Conservation (phyloP, 176 grass and related monocot genomes). For the Oryza coarctata region DNA sequence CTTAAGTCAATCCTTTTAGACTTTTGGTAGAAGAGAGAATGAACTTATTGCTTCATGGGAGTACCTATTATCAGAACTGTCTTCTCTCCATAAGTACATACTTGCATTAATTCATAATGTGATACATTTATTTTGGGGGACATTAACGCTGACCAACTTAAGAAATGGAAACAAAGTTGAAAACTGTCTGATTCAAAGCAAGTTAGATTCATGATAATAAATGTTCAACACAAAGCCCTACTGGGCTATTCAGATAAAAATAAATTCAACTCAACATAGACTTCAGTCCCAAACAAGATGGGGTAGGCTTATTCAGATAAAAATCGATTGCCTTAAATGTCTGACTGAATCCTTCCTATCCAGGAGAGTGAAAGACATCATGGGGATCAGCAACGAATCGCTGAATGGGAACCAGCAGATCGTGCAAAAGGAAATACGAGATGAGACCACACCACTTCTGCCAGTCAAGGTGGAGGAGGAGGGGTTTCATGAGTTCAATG, state of each 20-base stretch:
- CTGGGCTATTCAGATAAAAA: not conserved
- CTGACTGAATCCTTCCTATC: not conserved
- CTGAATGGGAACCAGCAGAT: not conserved
- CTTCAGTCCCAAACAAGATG: too few species aligned
- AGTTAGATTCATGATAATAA: not conserved
- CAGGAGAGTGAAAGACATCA: constrained; percentile 19
- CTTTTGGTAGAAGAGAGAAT: not conserved
- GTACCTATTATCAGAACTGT: not conserved
- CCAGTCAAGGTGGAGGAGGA: constrained; percentile 42
- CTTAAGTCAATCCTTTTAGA: not conserved
- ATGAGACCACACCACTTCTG: constrained; percentile 63
- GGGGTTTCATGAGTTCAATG: constrained; percentile 43
- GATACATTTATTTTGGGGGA: not conserved
- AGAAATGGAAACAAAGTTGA: constrained; percentile 22
- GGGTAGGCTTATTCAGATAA: too few species aligned
- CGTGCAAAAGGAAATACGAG: constrained; percentile 34
- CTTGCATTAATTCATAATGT: not conserved
- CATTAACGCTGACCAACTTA: not conserved
- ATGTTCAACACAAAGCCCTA: not conserved
- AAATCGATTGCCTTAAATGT: not conserved
- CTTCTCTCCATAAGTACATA: constrained; percentile 3
- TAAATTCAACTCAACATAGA: too few species aligned
- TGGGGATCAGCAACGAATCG: constrained; percentile 7
- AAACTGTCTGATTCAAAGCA: not conserved
- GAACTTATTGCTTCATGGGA: not conserved